Evolutionary conservation across 768 basidiomycete genomes (phyloP), one percentile per base, ranked within the genome.

Genomic region (Hypholoma sublateritium): DNA sequence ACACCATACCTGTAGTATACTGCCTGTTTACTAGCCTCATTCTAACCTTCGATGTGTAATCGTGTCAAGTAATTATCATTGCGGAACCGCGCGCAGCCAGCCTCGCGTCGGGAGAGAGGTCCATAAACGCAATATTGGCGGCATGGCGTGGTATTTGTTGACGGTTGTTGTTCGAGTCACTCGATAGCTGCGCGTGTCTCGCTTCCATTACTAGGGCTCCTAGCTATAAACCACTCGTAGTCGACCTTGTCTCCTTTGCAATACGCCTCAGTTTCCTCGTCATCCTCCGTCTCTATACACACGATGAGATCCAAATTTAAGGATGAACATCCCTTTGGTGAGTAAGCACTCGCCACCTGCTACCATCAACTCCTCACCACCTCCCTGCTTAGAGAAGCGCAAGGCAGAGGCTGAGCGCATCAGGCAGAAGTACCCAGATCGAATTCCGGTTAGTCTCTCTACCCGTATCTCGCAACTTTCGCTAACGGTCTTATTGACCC

Each of bases 361-460:
- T 25, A 58, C 36, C 39, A 57, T 62, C 71, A 72, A 67, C 58
- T 61, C 68, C 69, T 77, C 57, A 57, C 65, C 66, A 46, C 58
- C 53, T 61, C 41, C 35, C 42, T 58, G 55, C 41, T 17, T 67
- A 98, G 96, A 97, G 87, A 98, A 98, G 80, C 92, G 96, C 83
- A 98, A 98, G 83, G 94, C 93, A 42, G 96, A 98, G 71, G 96
- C 96, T 34, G 95, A 98, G 81, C 89, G 96, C 56, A 98, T 98
- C 68, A 82, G 96, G 62, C 92, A 95, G 84, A 99, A 99, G 81
- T 99, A 99, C 70, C 91, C 91, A 32, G 97, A 98, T 80, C 88
- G 96, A 60, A 98, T 98, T 70, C 96, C 96, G 39, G 96, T 98
- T 59, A 65, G 93, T 84, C 45, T 13, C 46, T 21, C 50, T 44